Percentiles rank a stretch among this genome's conserved stretches.
These are phyloP conservation scores for Barbarea vulgaris DNA, from an alignment of 345 rosid genomes.

Conservation along the genomic window DNA sequence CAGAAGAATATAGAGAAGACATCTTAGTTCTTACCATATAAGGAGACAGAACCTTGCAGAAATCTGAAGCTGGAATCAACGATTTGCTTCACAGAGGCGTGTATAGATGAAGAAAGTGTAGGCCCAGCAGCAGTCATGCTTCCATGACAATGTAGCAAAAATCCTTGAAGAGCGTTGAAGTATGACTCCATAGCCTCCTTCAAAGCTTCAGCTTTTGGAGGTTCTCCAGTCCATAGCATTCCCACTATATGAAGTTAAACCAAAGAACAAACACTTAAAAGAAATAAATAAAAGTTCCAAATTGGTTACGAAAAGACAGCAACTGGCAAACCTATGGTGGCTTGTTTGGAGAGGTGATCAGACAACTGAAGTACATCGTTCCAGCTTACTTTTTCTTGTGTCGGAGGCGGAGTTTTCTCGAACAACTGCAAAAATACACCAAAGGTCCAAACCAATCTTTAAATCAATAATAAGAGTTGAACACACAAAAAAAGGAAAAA, in stretches of 20 bases:
- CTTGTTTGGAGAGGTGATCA: constrained; percentile 77
- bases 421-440: constrained; percentile 43
- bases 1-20: not conserved
- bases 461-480: constrained; percentile 1
- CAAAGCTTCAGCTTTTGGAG: constrained; percentile 59
- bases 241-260: constrained; percentile 47
- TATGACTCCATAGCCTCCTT: constrained; percentile 63
- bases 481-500: not conserved
- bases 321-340: constrained; percentile 57
- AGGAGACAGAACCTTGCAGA: constrained; percentile 61
- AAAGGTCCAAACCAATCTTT: not conserved
- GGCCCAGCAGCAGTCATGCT: constrained; percentile 71
- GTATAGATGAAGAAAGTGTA: constrained; percentile 65
- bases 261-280: not conserved
- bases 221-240: constrained; percentile 80
- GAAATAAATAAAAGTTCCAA: not conserved
- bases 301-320: not conserved
- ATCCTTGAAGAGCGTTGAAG: constrained; percentile 71
- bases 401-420: constrained; percentile 52
- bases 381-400: constrained; percentile 58
- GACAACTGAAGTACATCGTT: constrained; percentile 68
- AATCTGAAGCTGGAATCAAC: constrained; percentile 75
- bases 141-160: constrained; percentile 73
- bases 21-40: constrained; percentile 54
- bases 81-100: constrained; percentile 59